Evolutionary conservation across 1,284 basidiomycete genomes (phyloP), one percentile per base, ranked within the genome.

Genomic region (Coniferiporia sulphurascens): DNA sequence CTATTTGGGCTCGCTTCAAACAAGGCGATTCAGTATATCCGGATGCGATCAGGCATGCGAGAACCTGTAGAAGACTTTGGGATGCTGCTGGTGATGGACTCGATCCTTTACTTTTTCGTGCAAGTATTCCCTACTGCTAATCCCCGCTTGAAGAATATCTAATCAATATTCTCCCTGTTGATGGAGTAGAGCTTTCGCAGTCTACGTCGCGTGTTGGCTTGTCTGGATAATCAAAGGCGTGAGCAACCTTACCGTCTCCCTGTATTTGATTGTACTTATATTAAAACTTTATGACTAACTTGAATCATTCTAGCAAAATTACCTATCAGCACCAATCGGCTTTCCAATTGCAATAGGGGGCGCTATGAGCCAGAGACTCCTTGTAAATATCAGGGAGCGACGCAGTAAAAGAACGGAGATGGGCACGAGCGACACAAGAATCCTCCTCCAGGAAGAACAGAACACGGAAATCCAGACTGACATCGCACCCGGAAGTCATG

Each of bases 191-290:
- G 17, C 12, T 4, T 35, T 52, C 22, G 15, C n/a, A 2, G 7
- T 36, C 2, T 52, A 27, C 34, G 7, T 52, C 17, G 12, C 34
- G 5, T 12, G 32, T 36, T 17, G 32, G 32, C 17, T 52, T 12
- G 17, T 52, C 13, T 52, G 51, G 51, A 35, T 52, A 15, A 38
- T 52, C n/a, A 35, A 38, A 15, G 51, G 51, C 8, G 51, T 52
- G 17, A 35, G 51, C 17, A 21, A 4, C 7, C 9, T 38, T 38
- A 17, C 1, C 7, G 3, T 10, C 2, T 10, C 13, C 6, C 35
- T 9, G 44, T 21, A 9, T 9, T 27, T 27, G 3, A 8, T 46
- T 35, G 4, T 38, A 5, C 6, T 13, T 21, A 34, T 15, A 21
- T 5, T 5, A 2, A 21, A 52, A 35, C 4, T 35, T 5, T 6